These are phyloP conservation scores for Pogostemon cablin DNA, from an alignment of 257 asterid species.

Conservation along the genomic window DNA sequence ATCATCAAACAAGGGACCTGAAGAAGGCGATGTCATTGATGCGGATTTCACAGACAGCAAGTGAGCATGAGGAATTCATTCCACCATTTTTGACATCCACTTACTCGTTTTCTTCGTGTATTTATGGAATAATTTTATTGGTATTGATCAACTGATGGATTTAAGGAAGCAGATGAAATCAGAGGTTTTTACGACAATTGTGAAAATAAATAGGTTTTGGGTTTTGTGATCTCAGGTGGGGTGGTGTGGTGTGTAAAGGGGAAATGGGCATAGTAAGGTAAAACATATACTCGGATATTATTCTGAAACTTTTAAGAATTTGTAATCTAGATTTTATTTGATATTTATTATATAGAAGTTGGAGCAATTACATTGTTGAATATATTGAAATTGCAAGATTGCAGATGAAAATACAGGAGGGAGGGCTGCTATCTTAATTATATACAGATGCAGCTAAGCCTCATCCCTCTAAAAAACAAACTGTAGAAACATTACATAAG, in stretches of 20 bases:
- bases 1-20: slow-evolving; percentile 74
- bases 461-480: neutral
- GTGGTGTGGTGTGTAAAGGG: neutral
- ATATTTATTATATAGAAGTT: neutral
- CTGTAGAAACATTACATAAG: neutral
- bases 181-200: neutral
- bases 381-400: neutral
- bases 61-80: slow-evolving; percentile 36
- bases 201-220: neutral
- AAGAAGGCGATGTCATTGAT: slow-evolving; percentile 91
- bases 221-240: neutral
- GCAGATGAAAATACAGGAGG: neutral
- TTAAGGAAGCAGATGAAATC: neutral
- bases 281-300: neutral
- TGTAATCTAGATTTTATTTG: neutral
- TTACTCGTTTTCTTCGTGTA: slow-evolving; percentile 5
- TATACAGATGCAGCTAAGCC: neutral
- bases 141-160: slow-evolving; percentile 1
- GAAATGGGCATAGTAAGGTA: neutral
- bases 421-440: neutral
- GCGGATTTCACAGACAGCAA: slow-evolving; percentile 97
- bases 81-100: slow-evolving; percentile 14
- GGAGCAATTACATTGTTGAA: neutral
- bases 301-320: neutral
- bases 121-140: slow-evolving; percentile 30